Percentiles rank a stretch among this genome's conserved stretches.
phyloP scores from a whole-genome alignment of 306 rosid genomes.

The Prunus fruticosa region DNA sequence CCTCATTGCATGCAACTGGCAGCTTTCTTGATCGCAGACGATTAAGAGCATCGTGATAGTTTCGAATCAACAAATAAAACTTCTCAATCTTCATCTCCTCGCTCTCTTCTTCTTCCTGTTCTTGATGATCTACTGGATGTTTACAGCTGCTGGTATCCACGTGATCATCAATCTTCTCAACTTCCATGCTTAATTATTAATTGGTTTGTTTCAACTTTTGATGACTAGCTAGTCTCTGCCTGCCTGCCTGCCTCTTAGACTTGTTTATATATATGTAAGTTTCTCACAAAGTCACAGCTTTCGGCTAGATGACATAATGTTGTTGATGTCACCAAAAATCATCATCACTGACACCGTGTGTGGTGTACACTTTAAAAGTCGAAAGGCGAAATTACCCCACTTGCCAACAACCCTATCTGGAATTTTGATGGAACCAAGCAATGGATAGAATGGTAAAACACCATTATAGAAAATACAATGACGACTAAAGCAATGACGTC shows the following conservation, averaged over 20 bases:
- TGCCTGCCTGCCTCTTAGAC: not conserved
- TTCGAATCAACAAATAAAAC: not conserved
- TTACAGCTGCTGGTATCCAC: not conserved
- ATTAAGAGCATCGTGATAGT: not conserved
- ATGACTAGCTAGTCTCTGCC: not conserved
- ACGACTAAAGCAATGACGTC: too few relatives aligned
- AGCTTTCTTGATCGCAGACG: not conserved
- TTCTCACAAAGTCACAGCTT: too few relatives aligned
- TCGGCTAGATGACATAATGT: not conserved
- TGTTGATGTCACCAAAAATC: not conserved
- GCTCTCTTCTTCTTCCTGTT: not conserved
- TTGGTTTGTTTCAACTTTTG: not conserved
- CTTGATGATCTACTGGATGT: not conserved
- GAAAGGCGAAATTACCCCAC: not conserved
- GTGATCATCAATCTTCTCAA: not conserved
- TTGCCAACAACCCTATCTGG: not conserved
- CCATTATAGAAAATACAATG: too few relatives aligned
- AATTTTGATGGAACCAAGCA: not conserved
- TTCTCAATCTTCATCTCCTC: slow-evolving; percentile 4
- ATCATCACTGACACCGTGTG: not conserved
- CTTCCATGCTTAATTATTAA: not conserved
- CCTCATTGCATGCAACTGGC: not conserved
- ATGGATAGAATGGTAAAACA: not conserved
- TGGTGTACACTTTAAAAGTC: too few relatives aligned
- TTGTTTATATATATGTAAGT: not conserved